Evolutionary conservation across 495 filamentous ascomycete genomes (phyloP), one percentile per base, ranked within the genome.

Genomic region (Lasiosphaeria ovina): DNA sequence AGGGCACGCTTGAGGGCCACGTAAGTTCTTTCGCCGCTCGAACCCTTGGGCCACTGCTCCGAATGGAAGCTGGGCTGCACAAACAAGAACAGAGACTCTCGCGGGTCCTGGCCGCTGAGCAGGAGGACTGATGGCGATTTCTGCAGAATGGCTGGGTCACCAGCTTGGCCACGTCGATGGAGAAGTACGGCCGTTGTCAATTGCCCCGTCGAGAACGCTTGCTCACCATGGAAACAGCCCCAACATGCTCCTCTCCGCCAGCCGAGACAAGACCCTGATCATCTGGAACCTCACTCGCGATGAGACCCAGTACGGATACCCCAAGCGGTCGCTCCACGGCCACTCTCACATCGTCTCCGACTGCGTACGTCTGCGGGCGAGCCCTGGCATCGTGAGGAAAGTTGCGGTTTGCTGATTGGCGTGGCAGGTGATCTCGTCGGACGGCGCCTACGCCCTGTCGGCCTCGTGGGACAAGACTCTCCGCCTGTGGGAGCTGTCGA

Each of bases 221-320:
- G 60, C 70, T 74, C 57, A 72, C 72, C 58, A 34, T 57, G 40
- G 33, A 58, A 78, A 72, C 76, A 93, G 90, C 89, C 95, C 95
- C 72, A 97, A 99, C 86, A 99, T 99, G 95, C 92, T 99, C 74
- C 89, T 99, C 66, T 99, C 94, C 61, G 92, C 85, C 70, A 90
- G 85, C 79, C 91, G 94, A 78, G 94, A 99, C 87, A 96, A 98
- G 87, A 91, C 90, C 69, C 83, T 99, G 75, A 99, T 99, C 83
- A 93, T 99, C 87, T 99, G 94, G 94, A 96, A 96, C 88, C 88
- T 99, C 69, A 98, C 94, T 79, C 93, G 94, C 79, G 94, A 99
- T 78, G 94, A 98, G 80, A 86, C 88, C 77, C 85, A 88, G 71
- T 98, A 97, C 83, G 94, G 94, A 69, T 96, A 96, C 87, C 94